These are phyloP conservation scores for Rhodomyrtus psidioides DNA, from an alignment of 441 rosid genomes.

Conservation along the genomic window DNA sequence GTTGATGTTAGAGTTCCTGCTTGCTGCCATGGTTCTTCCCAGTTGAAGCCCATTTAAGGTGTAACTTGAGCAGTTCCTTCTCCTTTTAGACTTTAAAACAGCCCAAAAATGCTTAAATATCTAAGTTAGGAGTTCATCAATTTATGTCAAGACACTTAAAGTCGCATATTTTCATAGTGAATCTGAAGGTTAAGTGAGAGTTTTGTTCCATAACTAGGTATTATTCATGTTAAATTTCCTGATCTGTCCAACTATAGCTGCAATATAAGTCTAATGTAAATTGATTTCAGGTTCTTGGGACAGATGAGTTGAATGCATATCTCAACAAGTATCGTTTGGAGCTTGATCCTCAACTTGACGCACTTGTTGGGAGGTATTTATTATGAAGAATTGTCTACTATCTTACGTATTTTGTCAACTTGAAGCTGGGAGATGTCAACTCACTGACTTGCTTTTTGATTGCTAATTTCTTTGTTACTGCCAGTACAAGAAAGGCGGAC, in stretches of 20 bases:
- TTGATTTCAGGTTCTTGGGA: constrained; percentile 72
- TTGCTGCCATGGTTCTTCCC: not conserved
- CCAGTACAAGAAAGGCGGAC: not conserved
- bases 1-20: not conserved
- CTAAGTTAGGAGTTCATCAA: not conserved
- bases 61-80: not conserved
- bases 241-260: not conserved
- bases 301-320: constrained; percentile 84
- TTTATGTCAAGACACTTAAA: not conserved
- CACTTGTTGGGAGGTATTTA: constrained; percentile 86
- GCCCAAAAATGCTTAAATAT: not conserved
- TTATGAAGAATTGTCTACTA: not conserved
- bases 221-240: not conserved
- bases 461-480: not conserved
- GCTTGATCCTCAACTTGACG: constrained; percentile 88
- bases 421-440: not conserved
- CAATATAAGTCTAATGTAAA: not conserved
- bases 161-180: not conserved
- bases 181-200: not conserved
- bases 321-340: constrained; percentile 79
- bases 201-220: not conserved
- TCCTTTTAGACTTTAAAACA: not conserved
- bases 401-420: not conserved
- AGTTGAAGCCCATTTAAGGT: not conserved
- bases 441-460: too few relatives aligned